These are phyloP conservation scores for Suillus americanus DNA, from an alignment of 768 basidiomycete genomes.

Conservation along the genomic window DNA sequence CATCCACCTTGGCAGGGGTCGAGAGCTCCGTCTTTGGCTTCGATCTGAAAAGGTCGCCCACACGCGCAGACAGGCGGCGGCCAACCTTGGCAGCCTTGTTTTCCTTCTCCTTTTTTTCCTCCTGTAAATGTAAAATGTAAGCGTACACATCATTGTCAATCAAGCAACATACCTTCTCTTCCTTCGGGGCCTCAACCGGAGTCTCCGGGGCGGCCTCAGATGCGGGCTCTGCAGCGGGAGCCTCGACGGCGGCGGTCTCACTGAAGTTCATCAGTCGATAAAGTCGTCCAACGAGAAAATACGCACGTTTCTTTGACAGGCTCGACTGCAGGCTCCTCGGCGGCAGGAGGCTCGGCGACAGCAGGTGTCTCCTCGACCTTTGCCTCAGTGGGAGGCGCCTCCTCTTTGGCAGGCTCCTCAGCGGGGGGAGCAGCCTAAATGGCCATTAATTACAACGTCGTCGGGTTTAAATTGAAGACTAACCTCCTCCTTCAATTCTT, in stretches of 20 bases:
- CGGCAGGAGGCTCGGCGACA: slow-evolving; percentile 29
- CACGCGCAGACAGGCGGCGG: slow-evolving; percentile 83
- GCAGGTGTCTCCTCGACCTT: slow-evolving; percentile 45
- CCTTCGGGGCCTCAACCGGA: slow-evolving; percentile 44
- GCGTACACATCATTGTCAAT: no score
- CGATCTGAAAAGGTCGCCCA: slow-evolving; percentile 80
- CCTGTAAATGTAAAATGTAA: slow-evolving; percentile 29
- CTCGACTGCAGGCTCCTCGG: slow-evolving; percentile 42
- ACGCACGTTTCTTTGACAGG: slow-evolving; percentile 74
- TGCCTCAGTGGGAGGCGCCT: slow-evolving; percentile 31
- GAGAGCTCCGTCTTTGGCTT: slow-evolving; percentile 65
- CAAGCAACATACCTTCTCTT: slow-evolving; percentile 51
- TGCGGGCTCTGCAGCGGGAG: slow-evolving; percentile 26
- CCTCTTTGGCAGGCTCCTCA: slow-evolving; percentile 37
- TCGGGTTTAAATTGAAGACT: slow-evolving; percentile 15
- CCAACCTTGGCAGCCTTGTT: slow-evolving; percentile 61
- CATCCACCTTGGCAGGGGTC: slow-evolving; percentile 80
- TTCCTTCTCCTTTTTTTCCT: slow-evolving; percentile 51
- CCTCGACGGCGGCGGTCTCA: slow-evolving; percentile 38
- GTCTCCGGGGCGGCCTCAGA: slow-evolving; percentile 30
- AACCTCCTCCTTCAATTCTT: slow-evolving; percentile 53
- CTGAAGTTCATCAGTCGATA: slow-evolving; percentile 25
- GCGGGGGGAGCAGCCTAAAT: slow-evolving; percentile 29
- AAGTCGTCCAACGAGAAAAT: background rate
- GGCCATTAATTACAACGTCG: background rate